Evolutionary conservation across 192 early-diverging fungal species (phyloP).

Genomic region (Phlyctochytrium arcticum): DNA sequence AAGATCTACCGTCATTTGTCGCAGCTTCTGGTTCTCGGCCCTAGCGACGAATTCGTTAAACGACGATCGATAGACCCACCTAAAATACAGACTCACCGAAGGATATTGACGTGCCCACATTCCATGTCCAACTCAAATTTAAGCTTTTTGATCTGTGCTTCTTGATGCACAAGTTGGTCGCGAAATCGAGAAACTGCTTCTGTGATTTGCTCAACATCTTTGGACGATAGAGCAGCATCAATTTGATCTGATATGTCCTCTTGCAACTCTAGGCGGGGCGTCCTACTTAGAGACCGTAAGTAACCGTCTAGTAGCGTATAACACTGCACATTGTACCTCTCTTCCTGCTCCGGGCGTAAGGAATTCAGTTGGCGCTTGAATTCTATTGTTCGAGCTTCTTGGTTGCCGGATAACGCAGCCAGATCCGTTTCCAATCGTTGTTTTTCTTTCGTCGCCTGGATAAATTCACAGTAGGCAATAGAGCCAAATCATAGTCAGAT

Average conservation of each 20-base stretch:
- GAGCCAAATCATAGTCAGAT: neutral
- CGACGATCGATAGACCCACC: neutral
- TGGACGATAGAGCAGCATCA: neutral
- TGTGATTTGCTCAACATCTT: constrained; percentile 16
- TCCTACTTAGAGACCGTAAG: too few species aligned
- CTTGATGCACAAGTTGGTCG: constrained; percentile 18
- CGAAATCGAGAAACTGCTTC: constrained; percentile 10
- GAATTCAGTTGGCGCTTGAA: constrained; percentile 21
- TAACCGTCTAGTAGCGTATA: too few species aligned
- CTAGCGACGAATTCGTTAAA: neutral
- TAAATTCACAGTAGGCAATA: neutral
- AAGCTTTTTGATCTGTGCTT: constrained; percentile 29
- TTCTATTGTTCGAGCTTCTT: constrained; percentile 11
- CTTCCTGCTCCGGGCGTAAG: neutral
- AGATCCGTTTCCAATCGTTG: constrained; percentile 15
- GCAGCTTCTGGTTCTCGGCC: constrained; percentile 32
- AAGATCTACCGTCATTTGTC: constrained; percentile 30
- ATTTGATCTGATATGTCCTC: neutral
- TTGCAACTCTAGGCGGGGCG: too few species aligned
- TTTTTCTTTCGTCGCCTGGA: constrained; percentile 21
- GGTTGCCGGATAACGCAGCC: constrained; percentile 2
- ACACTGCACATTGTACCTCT: neutral
- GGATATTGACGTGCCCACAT: constrained; percentile 35
- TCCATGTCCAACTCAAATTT: constrained; percentile 42
- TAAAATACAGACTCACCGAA: constrained; percentile 12